Percentiles rank a stretch among this genome's conserved stretches.
Evolutionary conservation across 2,329 filamentous ascomycete species (phyloP).

Genomic region (Laburnicola sp.): DNA sequence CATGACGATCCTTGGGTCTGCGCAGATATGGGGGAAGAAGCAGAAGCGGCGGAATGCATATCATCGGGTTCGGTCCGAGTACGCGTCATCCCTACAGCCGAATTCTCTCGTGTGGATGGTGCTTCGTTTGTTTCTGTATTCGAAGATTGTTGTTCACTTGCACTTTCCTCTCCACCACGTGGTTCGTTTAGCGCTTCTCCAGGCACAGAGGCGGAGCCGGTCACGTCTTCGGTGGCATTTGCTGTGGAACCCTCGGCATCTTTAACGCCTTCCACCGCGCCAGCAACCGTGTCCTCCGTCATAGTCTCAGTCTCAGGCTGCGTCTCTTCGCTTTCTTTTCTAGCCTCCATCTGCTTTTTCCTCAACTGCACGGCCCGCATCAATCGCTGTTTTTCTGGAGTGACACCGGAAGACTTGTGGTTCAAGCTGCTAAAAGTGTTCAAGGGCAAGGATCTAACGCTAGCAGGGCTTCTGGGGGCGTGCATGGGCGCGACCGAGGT

Average conservation of each 20-base stretch:
- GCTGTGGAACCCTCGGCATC: neutral
- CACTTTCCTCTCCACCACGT: slow-evolving; percentile 1
- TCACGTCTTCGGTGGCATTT: slow-evolving; percentile 1
- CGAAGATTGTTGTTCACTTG: slow-evolving; percentile 15
- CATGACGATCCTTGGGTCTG: slow-evolving; percentile 44
- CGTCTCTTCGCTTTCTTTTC: slow-evolving; percentile 36
- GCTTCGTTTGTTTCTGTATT: slow-evolving; percentile 19
- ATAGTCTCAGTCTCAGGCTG: slow-evolving; percentile 9
- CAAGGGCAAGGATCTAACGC: slow-evolving; percentile 51
- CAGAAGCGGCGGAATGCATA: slow-evolving; percentile 39
- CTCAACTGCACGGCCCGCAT: slow-evolving; percentile 93
- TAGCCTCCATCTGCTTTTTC: slow-evolving; percentile 70
- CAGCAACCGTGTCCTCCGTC: slow-evolving; percentile 12
- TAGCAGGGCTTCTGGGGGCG: slow-evolving; percentile 44
- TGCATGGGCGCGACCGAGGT: slow-evolving; percentile 43
- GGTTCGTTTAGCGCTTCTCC: neutral
- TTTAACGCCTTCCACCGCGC: slow-evolving; percentile 17
- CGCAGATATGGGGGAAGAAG: slow-evolving; percentile 44
- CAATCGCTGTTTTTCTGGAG: slow-evolving; percentile 85
- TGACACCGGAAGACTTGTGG: slow-evolving; percentile 61
- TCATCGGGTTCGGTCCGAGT: slow-evolving; percentile 40
- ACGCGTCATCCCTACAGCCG: slow-evolving; percentile 57
- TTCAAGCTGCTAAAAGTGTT: slow-evolving; percentile 33
- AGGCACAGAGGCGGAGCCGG: neutral
- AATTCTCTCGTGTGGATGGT: slow-evolving; percentile 47